Percentiles rank a stretch among this genome's conserved stretches.
Evolutionary conservation across 164 flowering plant genomes (phyloP).

Genomic region (Taxillus chinensis): DNA sequence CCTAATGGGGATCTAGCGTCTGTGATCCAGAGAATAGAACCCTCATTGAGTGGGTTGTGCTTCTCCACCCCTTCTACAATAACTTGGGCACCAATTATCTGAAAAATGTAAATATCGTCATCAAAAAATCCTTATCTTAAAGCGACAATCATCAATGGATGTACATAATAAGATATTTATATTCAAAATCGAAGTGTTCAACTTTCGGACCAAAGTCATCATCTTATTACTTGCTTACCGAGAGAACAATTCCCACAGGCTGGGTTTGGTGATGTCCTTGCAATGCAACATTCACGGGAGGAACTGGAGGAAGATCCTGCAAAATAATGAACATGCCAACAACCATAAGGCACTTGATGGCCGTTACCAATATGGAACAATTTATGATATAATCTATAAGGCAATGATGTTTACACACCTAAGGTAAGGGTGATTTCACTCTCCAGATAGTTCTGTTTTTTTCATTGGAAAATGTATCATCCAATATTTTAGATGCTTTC

Average conservation of each 20-base stretch:
- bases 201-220: background rate
- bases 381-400: background rate
- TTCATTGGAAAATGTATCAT: no score
- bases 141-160: no score
- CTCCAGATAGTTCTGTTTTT: no score
- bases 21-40: conserved; percentile 91
- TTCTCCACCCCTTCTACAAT: conserved; percentile 85
- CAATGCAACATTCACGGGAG: conserved; percentile 47
- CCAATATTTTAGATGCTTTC: no score
- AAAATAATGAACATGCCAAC: conserved; percentile 6
- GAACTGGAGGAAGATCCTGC: conserved; percentile 81
- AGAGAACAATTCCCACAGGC: conserved; percentile 71
- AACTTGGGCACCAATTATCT: conserved; percentile 69
- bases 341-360: background rate
- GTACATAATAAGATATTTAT: background rate
- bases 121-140: background rate
- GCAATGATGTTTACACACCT: background rate
- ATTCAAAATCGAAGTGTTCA: background rate
- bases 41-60: conserved; percentile 85
- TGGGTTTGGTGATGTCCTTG: conserved; percentile 52
- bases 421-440: no score
- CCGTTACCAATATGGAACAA: background rate
- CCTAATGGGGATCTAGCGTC: conserved; percentile 66
- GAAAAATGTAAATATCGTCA: conserved; percentile 11
- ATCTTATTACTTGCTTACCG: conserved; percentile 40